Evolutionary conservation across 2,329 filamentous ascomycete genomes (phyloP).

Genomic region (Botryotinia globosa): DNA sequence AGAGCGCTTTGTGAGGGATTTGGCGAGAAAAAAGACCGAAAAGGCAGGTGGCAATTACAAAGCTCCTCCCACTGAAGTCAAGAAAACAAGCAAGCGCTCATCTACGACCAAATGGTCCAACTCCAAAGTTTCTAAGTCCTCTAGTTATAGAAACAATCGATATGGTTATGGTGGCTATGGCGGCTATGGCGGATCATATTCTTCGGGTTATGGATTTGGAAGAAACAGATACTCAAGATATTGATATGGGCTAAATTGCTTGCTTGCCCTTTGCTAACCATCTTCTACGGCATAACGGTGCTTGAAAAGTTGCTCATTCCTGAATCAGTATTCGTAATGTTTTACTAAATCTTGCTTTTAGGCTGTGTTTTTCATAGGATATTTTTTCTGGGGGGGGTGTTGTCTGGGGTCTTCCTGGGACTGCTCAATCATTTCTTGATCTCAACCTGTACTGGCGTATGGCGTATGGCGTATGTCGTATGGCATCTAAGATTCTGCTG

Average conservation of each 20-base stretch:
- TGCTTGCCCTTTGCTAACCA: neutral
- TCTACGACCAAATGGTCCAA: neutral
- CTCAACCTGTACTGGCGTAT: too few relatives aligned
- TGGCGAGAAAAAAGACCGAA: neutral
- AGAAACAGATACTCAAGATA: neutral
- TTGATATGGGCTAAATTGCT: neutral
- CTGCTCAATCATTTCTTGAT: too few relatives aligned
- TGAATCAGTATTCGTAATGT: rapidly evolving
- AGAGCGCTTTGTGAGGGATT: conserved; percentile 1
- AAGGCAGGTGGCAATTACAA: conserved; percentile 9
- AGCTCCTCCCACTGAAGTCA: neutral
- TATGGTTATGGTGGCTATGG: neutral
- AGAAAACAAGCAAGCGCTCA: neutral
- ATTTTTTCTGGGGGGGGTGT: neutral
- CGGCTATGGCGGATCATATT: neutral
- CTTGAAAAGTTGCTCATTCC: neutral
- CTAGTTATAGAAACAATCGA: neutral
- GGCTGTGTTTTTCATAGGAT: neutral
- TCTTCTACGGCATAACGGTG: neutral
- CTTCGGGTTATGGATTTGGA: neutral
- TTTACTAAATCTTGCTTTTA: neutral
- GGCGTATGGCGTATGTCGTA: neutral
- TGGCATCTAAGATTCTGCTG: neutral
- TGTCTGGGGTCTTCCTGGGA: too few relatives aligned
- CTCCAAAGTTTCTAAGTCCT: neutral